Evolutionary conservation across 2,329 filamentous ascomycete species (phyloP).

Genomic region (Verticillium nubilum): DNA sequence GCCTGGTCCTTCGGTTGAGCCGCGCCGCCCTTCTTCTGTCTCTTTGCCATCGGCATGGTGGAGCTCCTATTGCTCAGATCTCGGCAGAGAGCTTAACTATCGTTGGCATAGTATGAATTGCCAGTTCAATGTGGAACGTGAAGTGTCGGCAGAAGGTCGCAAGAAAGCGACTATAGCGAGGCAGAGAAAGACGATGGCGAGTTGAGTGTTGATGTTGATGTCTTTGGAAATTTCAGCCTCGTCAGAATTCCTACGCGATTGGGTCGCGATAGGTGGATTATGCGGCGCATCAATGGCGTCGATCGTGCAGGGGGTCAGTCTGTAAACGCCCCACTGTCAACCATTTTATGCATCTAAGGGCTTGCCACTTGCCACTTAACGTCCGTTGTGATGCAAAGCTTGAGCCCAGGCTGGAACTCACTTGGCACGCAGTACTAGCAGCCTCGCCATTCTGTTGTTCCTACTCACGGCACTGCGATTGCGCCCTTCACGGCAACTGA

Average conservation of each 20-base stretch:
- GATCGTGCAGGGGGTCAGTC: neutral
- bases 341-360: neutral
- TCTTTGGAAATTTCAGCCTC: conserved; percentile 28
- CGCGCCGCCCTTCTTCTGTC: conserved; percentile 48
- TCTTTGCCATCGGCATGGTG: conserved; percentile 54
- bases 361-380: neutral
- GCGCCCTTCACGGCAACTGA: neutral
- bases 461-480: neutral
- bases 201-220: neutral
- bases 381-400: neutral
- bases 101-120: neutral
- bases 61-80: conserved; percentile 6
- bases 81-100: neutral
- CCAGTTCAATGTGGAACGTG: neutral
- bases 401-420: neutral
- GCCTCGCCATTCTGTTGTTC: neutral
- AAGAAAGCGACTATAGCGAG: neutral
- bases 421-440: neutral
- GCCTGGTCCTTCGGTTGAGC: conserved; percentile 26
- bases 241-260: conserved; percentile 8
- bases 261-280: neutral
- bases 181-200: neutral
- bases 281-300: neutral
- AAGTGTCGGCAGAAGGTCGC: neutral
- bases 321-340: neutral